Evolutionary conservation across 805 yeast species (phyloP).

Genomic region (Suhomyces sp.): DNA sequence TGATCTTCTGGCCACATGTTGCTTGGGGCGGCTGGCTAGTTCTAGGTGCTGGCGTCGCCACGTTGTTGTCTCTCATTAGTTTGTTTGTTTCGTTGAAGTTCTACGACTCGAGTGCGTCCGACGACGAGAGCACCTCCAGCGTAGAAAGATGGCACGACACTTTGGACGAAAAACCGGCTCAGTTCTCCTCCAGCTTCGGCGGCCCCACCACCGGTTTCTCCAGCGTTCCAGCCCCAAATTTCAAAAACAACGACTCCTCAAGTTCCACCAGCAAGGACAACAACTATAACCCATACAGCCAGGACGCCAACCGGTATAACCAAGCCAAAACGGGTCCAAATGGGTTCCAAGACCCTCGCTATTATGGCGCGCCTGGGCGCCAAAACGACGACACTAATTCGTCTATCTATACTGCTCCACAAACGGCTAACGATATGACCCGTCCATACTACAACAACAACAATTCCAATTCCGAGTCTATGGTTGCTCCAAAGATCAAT

Average conservation of each 20-base stretch:
- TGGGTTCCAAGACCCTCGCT: background rate
- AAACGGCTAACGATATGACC: constrained; percentile 33
- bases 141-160: background rate
- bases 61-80: constrained; percentile 50
- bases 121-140: background rate
- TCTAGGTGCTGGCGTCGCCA: constrained; percentile 61
- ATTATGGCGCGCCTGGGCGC: background rate
- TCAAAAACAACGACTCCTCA: background rate
- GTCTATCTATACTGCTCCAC: constrained; percentile 30
- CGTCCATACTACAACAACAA: constrained; percentile 6
- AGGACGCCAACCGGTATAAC: background rate
- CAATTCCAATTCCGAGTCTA: background rate
- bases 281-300: constrained; percentile 10
- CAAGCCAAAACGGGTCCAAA: background rate
- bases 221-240: background rate
- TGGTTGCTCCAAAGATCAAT: constrained; percentile 13
- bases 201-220: constrained; percentile 21
- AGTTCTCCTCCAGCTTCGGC: constrained; percentile 1
- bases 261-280: constrained; percentile 18
- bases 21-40: constrained; percentile 73
- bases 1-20: constrained; percentile 62
- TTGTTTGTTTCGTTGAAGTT: constrained; percentile 26
- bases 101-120: constrained; percentile 1
- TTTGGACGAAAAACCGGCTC: background rate
- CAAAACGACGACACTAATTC: constrained; percentile 12